Evolutionary conservation across 1,139 yeast genomes (phyloP).

Genomic region (Suhomyces wounanorum): DNA sequence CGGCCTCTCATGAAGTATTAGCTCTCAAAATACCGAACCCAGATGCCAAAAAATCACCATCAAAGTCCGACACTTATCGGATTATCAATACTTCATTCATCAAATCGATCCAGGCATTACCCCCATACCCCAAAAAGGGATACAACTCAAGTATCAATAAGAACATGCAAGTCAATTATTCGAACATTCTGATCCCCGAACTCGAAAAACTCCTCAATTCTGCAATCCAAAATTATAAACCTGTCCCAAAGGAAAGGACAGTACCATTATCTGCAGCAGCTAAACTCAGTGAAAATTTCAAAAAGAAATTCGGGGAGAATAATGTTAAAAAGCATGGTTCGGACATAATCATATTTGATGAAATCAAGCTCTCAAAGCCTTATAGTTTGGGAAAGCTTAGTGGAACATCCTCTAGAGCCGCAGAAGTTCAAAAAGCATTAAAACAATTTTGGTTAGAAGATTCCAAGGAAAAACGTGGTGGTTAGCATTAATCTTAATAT

Average conservation of each 20-base stretch:
- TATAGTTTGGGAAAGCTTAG: constrained; percentile 31
- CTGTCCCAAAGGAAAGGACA: constrained; percentile 2
- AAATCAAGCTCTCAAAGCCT: constrained; percentile 31
- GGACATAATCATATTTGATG: constrained; percentile 28
- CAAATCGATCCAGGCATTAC: constrained; percentile 49
- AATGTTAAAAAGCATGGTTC: constrained; percentile 29
- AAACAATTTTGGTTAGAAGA: constrained; percentile 58
- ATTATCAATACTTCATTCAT: constrained; percentile 62
- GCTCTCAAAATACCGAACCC: constrained; percentile 23
- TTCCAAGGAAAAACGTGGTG: constrained; percentile 59
- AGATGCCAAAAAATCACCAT: constrained; percentile 21
- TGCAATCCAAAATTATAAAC: constrained; percentile 17
- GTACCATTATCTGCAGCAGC: constrained; percentile 15
- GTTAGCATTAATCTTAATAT: constrained; percentile 28
- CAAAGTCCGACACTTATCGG: constrained; percentile 39
- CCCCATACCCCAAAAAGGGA: constrained; percentile 26
- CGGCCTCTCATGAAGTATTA: constrained; percentile 29
- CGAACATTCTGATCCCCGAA: constrained; percentile 19
- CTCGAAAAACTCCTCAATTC: constrained; percentile 21
- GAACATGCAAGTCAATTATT: constrained; percentile 11
- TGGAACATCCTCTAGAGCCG: constrained; percentile 40
- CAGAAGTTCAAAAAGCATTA: constrained; percentile 54
- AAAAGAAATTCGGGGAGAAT: constrained; percentile 23
- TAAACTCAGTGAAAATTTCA: constrained; percentile 25
- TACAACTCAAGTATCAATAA: constrained; percentile 10